Evolutionary conservation across 805 yeast species (phyloP), one percentile per base, ranked within the genome.

Genomic region (Metschnikowia noctiluminum): DNA sequence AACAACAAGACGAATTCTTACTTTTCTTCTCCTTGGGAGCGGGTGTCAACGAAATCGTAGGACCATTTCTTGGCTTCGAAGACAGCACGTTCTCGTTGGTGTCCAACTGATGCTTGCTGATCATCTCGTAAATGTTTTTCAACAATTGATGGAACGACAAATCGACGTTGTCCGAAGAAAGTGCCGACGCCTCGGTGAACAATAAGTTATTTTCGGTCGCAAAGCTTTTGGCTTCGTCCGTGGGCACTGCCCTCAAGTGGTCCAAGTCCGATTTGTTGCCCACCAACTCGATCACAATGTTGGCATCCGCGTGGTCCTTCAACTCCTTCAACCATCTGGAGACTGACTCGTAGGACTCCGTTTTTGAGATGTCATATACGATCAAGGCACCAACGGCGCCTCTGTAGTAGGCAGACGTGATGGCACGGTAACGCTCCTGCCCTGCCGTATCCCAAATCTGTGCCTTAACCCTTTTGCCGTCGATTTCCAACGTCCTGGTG

Each of bases 381-480:
- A 92, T 86, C 61, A 92, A 78, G 4, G 98, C 98, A 51, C 99
- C 99, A 46, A 91, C 96, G 1, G 99, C 98, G 38, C 98, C 99
- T 65, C 99, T 81, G 69, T 92, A 92, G 73, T 92, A 92, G 6
- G 98, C 98, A 49, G 94, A 84, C 31, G 99, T 94, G 68, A 92
- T 92, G 40, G 99, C 98, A 61, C 99, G 82, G 76, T 94, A 92
- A 68, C 99, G 83, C 70, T 92, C 99, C 74, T 92, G 99, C 53
- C 99, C 99, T 2, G 99, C 99, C 35, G 99, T 92, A 70, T 92
- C 99, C 99, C 99, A 92, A 59, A 90, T 85, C 70, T 89, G 96
- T 4, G 95, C 92, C 67, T 88, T 89, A 58, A 88, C 85, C 64
- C 89, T 73, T 62, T 86, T 87, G 38, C 89, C 90, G 56, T 87